Base-by-base conservation (phyloP, 331 rosid species). In the Acacia concinna region DNA sequence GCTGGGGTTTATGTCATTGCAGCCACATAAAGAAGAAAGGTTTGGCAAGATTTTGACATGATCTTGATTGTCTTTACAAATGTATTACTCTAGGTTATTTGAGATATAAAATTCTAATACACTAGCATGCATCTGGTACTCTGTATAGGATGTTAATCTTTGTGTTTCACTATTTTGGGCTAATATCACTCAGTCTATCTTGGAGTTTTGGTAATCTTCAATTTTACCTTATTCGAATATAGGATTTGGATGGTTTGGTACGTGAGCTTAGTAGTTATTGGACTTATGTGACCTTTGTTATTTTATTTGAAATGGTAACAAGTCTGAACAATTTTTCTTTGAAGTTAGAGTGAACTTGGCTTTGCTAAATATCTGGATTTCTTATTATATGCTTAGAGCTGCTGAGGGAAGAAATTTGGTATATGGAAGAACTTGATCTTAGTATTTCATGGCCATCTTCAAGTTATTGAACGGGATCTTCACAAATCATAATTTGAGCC, bases 1-100 rank as follows among this genome's bases (percentile, higher is more conserved):
- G 98, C 86, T 96, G 87, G 93, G 78, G 6, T 93, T 96, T 82
- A 96, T 93, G 98, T 93, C 99, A 68, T 85, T 93, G 93, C 99
- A 88, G 83, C 94, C 97, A 41, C 99, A 96, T 84, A 96, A 96
- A 84, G 99, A 96, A 84, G 99, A 96, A 88, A 91, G 99, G 99
- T 96, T 63, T 30, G 83, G 38, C 74, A 32, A 79, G 10, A 3
- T 32, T 62, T 60, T 78, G 35, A 63, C 57, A 40, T 72, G 70
- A 51, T 51, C 71, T 82, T 80, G n/a, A 25, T 38, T 66, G 28
- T 70, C 21, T 35, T 34, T 87, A 21, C 60, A 31, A 69, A 68
- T 51, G 73, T 76, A 47, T 68, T 77, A 30, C 49, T 32, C 67
- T 23, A n/a, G 54, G 75, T 47, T 60, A 71, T 64, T 69, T 69